phyloP scores from a whole-genome alignment of 2,329 filamentous ascomycete species.

The Paraphaeosphaeria sporulosa region DNA sequence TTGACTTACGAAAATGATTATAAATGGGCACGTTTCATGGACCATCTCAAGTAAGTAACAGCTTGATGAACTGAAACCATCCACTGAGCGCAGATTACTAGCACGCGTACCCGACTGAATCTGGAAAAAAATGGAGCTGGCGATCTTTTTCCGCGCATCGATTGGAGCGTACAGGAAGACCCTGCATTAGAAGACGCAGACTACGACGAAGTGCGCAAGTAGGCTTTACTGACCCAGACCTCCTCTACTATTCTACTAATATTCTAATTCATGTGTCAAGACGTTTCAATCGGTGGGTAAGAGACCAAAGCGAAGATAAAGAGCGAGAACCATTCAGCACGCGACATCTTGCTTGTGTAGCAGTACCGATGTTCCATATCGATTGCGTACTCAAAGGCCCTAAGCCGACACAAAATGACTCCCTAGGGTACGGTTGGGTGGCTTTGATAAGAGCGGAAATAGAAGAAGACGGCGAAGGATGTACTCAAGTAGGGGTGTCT shows the following conservation, averaged over 20 bases:
- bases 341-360: not conserved
- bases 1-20: no score
- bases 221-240: not conserved
- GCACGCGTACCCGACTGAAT: not conserved
- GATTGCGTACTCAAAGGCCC: not conserved
- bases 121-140: not conserved
- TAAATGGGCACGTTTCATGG: no score
- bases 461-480: not conserved
- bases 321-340: not conserved
- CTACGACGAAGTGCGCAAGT: not conserved
- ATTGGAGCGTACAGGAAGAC: not conserved
- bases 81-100: not conserved
- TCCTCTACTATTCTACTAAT: fast-evolving
- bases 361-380: not conserved
- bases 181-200: not conserved
- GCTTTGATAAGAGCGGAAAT: not conserved
- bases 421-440: not conserved
- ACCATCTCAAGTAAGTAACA: no score
- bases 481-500: not conserved
- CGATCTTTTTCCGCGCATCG: not conserved
- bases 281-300: not conserved
- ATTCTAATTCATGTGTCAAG: not conserved
- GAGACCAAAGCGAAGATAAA: not conserved
- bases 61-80: no score
- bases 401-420: not conserved